Evolutionary conservation across 352 stramenopile species (phyloP).

Genomic region (Phytophthora meadii): DNA sequence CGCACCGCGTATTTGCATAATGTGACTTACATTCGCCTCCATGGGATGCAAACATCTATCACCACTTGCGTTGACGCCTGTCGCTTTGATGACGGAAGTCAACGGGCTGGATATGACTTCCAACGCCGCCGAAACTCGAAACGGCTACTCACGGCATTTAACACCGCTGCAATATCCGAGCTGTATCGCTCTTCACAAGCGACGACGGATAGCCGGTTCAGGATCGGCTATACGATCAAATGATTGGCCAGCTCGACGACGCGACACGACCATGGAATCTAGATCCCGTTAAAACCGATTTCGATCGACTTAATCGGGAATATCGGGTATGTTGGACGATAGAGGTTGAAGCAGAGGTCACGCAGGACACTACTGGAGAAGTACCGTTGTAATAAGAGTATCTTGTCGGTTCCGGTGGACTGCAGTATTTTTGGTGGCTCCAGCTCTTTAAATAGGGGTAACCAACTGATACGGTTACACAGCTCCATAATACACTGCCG

Average conservation of each 20-base stretch:
- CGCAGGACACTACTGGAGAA: neutral
- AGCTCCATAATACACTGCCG: too few species aligned
- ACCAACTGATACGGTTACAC: too few species aligned
- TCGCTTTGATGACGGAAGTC: slow-evolving; percentile 18
- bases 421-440: too few species aligned
- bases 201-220: slow-evolving; percentile 8
- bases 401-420: neutral
- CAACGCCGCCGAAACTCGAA: neutral
- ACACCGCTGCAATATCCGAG: too few species aligned
- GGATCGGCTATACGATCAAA: slow-evolving; percentile 8
- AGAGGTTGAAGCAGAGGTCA: neutral
- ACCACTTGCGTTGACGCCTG: slow-evolving; percentile 12
- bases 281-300: slow-evolving; percentile 8
- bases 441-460: too few species aligned
- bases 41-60: too few species aligned
- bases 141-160: neutral
- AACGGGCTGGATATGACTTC: slow-evolving; percentile 16
- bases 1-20: slow-evolving; percentile 21
- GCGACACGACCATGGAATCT: neutral
- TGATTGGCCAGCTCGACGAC: slow-evolving; percentile 18
- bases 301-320: neutral
- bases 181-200: neutral
- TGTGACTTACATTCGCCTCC: too few species aligned
- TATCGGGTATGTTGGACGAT: neutral
- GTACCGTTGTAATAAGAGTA: neutral